Conservation (phyloP, 768 basidiomycete species). For the Phaeolepiota aurea region DNA sequence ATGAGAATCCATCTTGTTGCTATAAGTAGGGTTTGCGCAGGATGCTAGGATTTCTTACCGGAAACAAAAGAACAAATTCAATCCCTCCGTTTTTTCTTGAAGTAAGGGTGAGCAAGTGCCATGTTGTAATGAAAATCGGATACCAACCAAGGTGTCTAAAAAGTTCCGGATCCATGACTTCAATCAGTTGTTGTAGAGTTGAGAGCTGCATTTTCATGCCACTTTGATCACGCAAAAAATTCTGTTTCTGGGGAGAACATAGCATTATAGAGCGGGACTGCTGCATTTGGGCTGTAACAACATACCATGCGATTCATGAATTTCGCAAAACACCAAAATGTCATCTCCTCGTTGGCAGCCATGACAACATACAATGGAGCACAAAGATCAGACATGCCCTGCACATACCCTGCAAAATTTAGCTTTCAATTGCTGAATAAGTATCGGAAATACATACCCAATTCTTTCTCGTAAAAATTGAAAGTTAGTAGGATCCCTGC, state of each 20-base stretch:
- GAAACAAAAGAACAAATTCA: constrained; percentile 98
- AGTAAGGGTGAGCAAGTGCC: constrained; percentile 6
- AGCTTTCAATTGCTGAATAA: too few relatives aligned
- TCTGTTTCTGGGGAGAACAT: constrained; percentile 59
- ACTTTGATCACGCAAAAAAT: constrained; percentile 93
- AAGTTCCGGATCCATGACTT: constrained; percentile 92
- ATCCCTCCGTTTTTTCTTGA: constrained; percentile 74
- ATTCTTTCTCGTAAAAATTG: constrained; percentile 81
- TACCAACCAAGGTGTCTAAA: constrained; percentile 76
- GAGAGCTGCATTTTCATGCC: constrained; percentile 95
- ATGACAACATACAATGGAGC: constrained; percentile 91
- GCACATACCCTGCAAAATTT: constrained; percentile 72
- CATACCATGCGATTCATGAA: constrained; percentile 93
- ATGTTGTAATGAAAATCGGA: neutral
- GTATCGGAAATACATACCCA: constrained; percentile 45
- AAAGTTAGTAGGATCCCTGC: constrained; percentile 84
- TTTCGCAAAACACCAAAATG: constrained; percentile 94
- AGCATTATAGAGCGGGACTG: too few relatives aligned
- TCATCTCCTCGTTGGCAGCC: constrained; percentile 80
- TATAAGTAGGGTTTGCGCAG: too few relatives aligned
- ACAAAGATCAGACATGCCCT: constrained; percentile 97
- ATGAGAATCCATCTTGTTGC: constrained; percentile 85
- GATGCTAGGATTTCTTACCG: too few relatives aligned
- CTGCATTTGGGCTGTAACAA: too few relatives aligned
- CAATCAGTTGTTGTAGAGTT: constrained; percentile 83